These are phyloP conservation scores for Colletotrichum sansevieriae DNA, from an alignment of 2,329 filamentous ascomycete species.

Conservation along the genomic window DNA sequence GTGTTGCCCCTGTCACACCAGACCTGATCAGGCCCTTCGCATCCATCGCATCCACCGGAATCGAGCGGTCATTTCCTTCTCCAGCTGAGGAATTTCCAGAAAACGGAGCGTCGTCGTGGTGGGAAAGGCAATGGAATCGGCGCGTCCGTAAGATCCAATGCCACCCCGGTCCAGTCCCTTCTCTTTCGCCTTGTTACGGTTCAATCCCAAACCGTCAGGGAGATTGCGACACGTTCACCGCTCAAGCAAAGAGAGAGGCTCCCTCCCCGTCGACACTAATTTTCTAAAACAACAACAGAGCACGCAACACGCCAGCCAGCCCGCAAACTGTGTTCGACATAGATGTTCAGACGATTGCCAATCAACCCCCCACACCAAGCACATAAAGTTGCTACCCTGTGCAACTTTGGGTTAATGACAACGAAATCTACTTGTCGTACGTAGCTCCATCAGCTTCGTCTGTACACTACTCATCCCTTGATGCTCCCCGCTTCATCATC, in stretches of 20 bases:
- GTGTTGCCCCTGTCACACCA: conserved; percentile 33
- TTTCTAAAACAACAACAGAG: background rate
- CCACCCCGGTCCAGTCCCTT: background rate
- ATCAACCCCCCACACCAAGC: conserved; percentile 27
- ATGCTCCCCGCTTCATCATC: conserved; percentile 15
- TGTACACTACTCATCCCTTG: background rate
- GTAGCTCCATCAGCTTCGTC: background rate
- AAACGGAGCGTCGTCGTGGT: background rate
- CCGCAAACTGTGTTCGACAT: too few relatives aligned
- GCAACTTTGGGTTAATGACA: conserved; percentile 30
- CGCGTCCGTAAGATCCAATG: conserved; percentile 18
- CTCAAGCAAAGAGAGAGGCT: conserved; percentile 7
- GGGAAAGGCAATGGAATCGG: conserved; percentile 29
- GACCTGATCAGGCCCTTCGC: background rate
- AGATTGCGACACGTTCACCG: conserved; percentile 38
- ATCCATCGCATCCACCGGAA: conserved; percentile 12
- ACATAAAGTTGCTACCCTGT: conserved; percentile 20
- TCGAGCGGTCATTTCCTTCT: conserved; percentile 12
- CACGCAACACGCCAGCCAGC: background rate
- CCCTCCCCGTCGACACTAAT: background rate
- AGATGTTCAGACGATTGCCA: conserved; percentile 25
- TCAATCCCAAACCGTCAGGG: conserved; percentile 39
- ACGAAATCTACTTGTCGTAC: conserved; percentile 7
- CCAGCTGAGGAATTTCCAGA: conserved; percentile 9
- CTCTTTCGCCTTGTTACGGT: conserved; percentile 26